Evolutionary conservation across 257 asterid species (phyloP).

Genomic region (Solanum chilense): DNA sequence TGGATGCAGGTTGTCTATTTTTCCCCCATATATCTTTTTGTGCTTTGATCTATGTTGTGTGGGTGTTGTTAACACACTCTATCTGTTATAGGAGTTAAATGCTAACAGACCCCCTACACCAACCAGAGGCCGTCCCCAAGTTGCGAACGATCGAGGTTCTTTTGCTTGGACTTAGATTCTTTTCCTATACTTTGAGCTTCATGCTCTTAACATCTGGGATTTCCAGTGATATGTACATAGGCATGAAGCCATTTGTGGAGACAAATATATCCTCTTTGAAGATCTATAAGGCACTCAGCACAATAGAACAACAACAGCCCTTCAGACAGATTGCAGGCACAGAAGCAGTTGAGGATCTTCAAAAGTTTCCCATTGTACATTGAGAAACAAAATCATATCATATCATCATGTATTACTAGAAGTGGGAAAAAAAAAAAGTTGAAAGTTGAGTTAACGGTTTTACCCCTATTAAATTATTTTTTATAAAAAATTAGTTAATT

Average conservation of each 20-base stretch:
- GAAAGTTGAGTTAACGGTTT: too few relatives aligned
- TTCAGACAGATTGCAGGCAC: conserved; percentile 3
- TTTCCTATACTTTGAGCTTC: conserved; percentile 25
- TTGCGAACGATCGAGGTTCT: conserved; percentile 79
- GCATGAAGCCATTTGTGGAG: conserved; percentile 33
- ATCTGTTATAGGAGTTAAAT: conserved; percentile 63
- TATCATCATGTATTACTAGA: conserved; percentile 2
- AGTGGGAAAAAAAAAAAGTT: too few relatives aligned
- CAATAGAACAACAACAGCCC: not conserved
- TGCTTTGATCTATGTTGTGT: not conserved
- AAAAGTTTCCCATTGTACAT: conserved; percentile 31
- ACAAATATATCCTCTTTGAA: conserved; percentile 8
- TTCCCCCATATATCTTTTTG: not conserved
- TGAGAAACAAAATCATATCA: conserved; percentile 12
- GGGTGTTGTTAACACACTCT: not conserved
- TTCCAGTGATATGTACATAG: conserved; percentile 61
- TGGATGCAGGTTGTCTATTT: conserved; percentile 80
- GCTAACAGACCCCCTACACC: conserved; percentile 95
- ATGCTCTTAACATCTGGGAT: conserved; percentile 50
- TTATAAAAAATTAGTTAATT: too few relatives aligned
- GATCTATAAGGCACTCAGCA: conserved; percentile 1
- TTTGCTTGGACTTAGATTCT: conserved; percentile 81
- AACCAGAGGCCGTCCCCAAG: conserved; percentile 96
- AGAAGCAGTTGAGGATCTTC: conserved; percentile 10
- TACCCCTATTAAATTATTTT: too few relatives aligned